Base-by-base conservation (phyloP, 225 moss, liverwort and hornwort species). In the Climacium dendroides region DNA sequence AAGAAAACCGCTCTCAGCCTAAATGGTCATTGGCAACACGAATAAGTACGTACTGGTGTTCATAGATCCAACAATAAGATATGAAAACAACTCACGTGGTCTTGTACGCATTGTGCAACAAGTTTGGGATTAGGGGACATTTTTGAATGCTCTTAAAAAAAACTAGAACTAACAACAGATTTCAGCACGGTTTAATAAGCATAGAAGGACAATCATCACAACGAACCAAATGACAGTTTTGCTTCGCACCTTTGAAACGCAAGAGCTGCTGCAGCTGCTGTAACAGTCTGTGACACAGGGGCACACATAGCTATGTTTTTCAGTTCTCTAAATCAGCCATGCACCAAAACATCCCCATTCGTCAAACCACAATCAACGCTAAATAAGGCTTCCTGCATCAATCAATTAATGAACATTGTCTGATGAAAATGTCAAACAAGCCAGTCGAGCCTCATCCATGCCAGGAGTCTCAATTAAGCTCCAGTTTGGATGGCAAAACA, bases 261-360 rank as follows among this genome's bases (percentile, higher is more conserved):
- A 79, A 99, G 93, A 76, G 95, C 94, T 83, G 99, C 91, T 87
- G 99, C 96, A 73, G 89, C 95, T 89, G 99, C 96, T 50, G 97
- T 99, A 74, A 97, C 95, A 57, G 91, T 84, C 98, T 98, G 95
- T 86, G 88, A 87, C 81, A 84, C 69, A 71, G 34, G 53, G 69
- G 52, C 86, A 87, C 70, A 78, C 30, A 71, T 47, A 85, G 53
- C 78, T 78, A 84, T 77, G 74, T 14, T 53, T 62, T 69, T 88
- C 78, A 90, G 75, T 90, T 79, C 55, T 66, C 83, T 83, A 86
- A 61, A 84, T 80, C 50, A 70, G 39, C 28, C 23, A 69, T 84
- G 66, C 82, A 89, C 39, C 54, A 65, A 45, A 80, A 29, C 41
- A 43, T 67, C n/a, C 32, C 52, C 52, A 52, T 74, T 78, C 26